Conservation (phyloP, 768 basidiomycete genomes). For the Tulasnella sp. region DNA sequence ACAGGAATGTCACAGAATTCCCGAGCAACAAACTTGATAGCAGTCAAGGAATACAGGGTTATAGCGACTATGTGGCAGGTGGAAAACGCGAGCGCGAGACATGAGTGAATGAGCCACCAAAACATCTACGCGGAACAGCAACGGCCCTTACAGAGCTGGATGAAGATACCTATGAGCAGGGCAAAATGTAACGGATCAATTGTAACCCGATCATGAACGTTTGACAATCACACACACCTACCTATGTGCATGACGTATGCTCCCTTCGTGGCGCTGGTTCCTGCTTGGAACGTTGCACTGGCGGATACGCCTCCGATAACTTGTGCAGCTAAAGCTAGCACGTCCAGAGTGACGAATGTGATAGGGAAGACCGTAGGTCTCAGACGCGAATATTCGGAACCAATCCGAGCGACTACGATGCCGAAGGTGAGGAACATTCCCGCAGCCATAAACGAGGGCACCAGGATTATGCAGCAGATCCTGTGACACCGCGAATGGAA, state of each 20-base stretch:
- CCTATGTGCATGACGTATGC: conserved; percentile 15
- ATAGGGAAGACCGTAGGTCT: conserved; percentile 9
- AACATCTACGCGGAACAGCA: too few relatives aligned
- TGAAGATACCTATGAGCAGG: too few relatives aligned
- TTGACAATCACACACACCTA: conserved; percentile 19
- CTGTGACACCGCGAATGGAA: neutral
- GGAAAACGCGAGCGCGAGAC: neutral
- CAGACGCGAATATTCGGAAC: conserved; percentile 17
- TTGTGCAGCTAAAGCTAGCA: conserved; percentile 33
- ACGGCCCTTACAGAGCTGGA: too few relatives aligned
- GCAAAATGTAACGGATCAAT: too few relatives aligned
- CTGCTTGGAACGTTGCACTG: conserved; percentile 18
- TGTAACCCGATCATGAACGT: too few relatives aligned
- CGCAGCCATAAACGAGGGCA: conserved; percentile 23
- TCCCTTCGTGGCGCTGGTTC: conserved; percentile 18
- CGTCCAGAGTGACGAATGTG: conserved; percentile 23
- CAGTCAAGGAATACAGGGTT: conserved; percentile 32
- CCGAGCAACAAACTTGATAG: conserved; percentile 38
- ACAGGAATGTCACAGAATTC: conserved; percentile 32
- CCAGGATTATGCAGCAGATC: conserved; percentile 10
- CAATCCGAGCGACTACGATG: conserved; percentile 21
- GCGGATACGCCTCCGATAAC: conserved; percentile 31
- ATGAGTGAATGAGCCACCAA: too few relatives aligned
- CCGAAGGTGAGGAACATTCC: conserved; percentile 28
- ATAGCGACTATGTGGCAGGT: conserved; percentile 30